Evolutionary conservation across 2,329 filamentous ascomycete species (phyloP), one percentile per base, ranked within the genome.

Genomic region (Calonectria fujianensis): DNA sequence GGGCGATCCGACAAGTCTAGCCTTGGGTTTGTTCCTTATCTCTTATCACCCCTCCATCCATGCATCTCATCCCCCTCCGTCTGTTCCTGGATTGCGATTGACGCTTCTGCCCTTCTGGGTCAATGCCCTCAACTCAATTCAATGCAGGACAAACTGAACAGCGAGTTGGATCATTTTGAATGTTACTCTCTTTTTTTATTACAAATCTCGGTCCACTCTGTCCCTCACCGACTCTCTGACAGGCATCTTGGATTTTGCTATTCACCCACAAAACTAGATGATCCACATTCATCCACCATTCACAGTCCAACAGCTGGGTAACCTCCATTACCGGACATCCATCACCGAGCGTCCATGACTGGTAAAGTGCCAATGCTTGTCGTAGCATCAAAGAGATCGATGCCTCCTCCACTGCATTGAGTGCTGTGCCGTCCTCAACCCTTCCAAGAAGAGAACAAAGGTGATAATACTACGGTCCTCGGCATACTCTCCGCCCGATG

Each of bases 41-140:
- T 32, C 73, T 75, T 72, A 77, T 77, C 75, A 78, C 78, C 75
- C 72, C 76, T 76, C 74, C 48, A 45, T 50, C 50, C 51, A 54
- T 50, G 51, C 69, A 50, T 69, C 66, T 70, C 72, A 67, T 66
- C 37, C 32, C 52, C 63, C 59, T 61, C 57, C 24, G 20, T 63
- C n/a, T 63, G 57, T 63, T 63, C 57, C 57, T 63, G 57, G 35
- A 63, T 63, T 63, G 57, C 37, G 24, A 52, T 50, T 29, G 57
- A 37, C 57, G 48, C 70, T 69, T 50, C 71, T 54, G 41, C 57
- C 14, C 29, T 35, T 64, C 70, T 51, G 27, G 27, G 35, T 63
- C 41, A 48, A 54, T 35, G 24, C 27, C 27, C 32, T 54, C 54
- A 52, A 32, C 64, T 31, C 35, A 29, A 37, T 39, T 68, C 31